Evolutionary conservation across 2,329 filamentous ascomycete species (phyloP), one percentile per base, ranked within the genome.

Genomic region (Eurotiales sp.): DNA sequence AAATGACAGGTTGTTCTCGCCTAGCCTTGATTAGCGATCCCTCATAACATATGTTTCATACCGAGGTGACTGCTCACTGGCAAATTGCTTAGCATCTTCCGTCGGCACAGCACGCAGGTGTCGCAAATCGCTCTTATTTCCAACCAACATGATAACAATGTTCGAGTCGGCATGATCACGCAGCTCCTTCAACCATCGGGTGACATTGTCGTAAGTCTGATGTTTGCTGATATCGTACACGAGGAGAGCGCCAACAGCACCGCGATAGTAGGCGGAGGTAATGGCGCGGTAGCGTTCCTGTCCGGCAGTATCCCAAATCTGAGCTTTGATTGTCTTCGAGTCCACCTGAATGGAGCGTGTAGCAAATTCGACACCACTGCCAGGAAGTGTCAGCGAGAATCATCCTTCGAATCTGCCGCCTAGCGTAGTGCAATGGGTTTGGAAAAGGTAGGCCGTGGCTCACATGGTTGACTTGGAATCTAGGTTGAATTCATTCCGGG

Each of bases 151-250:
- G 72, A 99, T 99, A 65, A 99, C 91, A 66, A 97, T 96, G 78
- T 97, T 97, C 65, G 90, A 91, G 72, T 99, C 93, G 63, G 93
- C 93, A 74, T 99, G 91, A 70, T 96, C 93, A 65, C 93, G 85
- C 68, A 99, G 81, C 80, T 99, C 93, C 79, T 97, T 99, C 78
- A 99, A 78, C 93, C 93, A 99, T 76, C 95, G 84, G 61, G 90
- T 96, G 66, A 99, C 93, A 72, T 97, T 97, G 77, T 97, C 92
- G 74, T 96, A 97, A 60, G 93, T 97, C 78, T 96, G 90, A 75
- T 96, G 90, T 82, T 97, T 97, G 87, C 89, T 96, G 75, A 97
- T 97, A 74, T 99, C 92, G 79, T 99, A 99, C 68, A 99, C 93
- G 59, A 99, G 88, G 55, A 99, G 85, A 58, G 93, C 93, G 64